Percentiles rank a stretch among this genome's conserved stretches.
Conservation (phyloP, 2,329 filamentous ascomycete genomes). For the Aciculosporium take region DNA sequence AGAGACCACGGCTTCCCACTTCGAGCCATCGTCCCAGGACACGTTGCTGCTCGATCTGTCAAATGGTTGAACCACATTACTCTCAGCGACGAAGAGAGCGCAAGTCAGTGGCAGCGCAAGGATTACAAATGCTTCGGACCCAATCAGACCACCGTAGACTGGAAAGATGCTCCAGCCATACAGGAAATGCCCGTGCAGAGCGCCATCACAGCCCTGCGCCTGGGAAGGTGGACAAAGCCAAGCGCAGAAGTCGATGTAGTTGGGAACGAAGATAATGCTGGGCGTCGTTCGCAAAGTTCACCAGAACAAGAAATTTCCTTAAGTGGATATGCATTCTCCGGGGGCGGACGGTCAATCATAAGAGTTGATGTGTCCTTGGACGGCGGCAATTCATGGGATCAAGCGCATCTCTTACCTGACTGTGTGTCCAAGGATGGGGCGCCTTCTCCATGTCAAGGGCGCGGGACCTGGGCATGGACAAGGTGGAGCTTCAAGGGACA, state of each 20-base stretch:
- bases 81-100: conserved; percentile 51
- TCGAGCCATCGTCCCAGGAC: conserved; percentile 47
- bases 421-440: conserved; percentile 17
- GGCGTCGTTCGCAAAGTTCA: neutral
- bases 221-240: conserved; percentile 22
- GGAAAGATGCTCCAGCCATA: conserved; percentile 48
- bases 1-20: conserved; percentile 53
- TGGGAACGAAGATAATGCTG: neutral
- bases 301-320: conserved; percentile 23
- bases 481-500: conserved; percentile 43
- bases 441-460: conserved; percentile 21
- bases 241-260: neutral
- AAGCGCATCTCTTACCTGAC: conserved; percentile 44
- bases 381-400: conserved; percentile 48
- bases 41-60: conserved; percentile 52
- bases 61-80: conserved; percentile 55
- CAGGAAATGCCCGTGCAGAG: conserved; percentile 56
- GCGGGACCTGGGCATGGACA: conserved; percentile 48
- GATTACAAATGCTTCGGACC: conserved; percentile 59
- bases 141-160: conserved; percentile 45
- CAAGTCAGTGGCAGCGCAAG: conserved; percentile 49
- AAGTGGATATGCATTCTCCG: conserved; percentile 53
- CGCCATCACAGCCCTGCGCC: conserved; percentile 41
- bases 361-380: conserved; percentile 55
- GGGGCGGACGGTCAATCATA: conserved; percentile 49